Evolutionary conservation across 2,329 filamentous ascomycete species (phyloP), one percentile per base, ranked within the genome.

Genomic region (Cladosporium sp.): DNA sequence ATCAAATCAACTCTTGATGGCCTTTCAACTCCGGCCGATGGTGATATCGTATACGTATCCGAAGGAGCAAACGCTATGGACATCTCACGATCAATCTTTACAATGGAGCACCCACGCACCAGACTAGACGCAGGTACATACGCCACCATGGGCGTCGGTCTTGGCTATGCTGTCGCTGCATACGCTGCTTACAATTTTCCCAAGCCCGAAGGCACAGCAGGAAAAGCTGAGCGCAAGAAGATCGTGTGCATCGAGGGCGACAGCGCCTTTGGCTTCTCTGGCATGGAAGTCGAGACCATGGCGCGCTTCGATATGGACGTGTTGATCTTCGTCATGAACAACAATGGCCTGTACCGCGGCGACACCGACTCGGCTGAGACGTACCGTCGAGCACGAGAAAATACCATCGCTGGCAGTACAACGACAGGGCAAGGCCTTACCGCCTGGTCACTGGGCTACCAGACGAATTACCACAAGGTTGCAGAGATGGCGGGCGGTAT

Each of bases 41-140:
- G 78, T 20, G 70, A 75, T 43, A 75, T 84, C 22, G 78, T 84
- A 20, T 84, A 84, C 61, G 73, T 84, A 37, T 82, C 80, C 1
- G 82, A 85, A 70, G 82, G 82, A 6, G 81, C 82, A 8, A 84
- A 84, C 65, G 83, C 82, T 6, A 85, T 84, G 83, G 83, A 85
- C 63, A 84, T 84, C 55, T 82, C 80, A 2, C 78, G 82, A 19
- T 80, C 78, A 12, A 74, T 78, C 43, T 84, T 85, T 65, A 75
- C 79, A 0, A 73, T 84, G 17, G 73, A 81, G 30, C 75, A 82
- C 62, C 82, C 82, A 2, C 78, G 82, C 17, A 75, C 82, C 15
- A 77, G 80, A 20, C 76, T 85, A 20, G 82, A 85, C 67, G 82
- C 82, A 3, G 82, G 82, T 1, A 84, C 82, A 0, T 80, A 83